These are phyloP conservation scores for Parastagonospora avenae DNA, from an alignment of 2,329 filamentous ascomycete species.

Conservation along the genomic window DNA sequence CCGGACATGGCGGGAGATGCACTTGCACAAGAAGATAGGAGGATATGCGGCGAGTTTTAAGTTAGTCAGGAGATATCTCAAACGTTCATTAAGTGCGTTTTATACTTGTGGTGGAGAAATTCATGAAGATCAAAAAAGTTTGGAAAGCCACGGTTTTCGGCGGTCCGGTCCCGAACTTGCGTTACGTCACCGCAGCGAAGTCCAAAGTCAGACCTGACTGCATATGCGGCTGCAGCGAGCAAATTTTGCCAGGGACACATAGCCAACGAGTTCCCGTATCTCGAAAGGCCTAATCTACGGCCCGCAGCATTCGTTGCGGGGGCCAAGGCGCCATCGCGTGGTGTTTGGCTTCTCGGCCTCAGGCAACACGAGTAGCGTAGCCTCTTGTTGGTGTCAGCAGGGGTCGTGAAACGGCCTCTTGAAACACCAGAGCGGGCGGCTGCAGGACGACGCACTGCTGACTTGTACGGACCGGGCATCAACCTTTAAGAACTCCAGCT, in stretches of 20 bases:
- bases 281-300: conserved; percentile 4
- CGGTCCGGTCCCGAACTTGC: too few species aligned
- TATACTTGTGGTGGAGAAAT: too few species aligned
- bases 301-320: conserved; percentile 14
- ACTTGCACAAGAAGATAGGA: background rate
- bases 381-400: conserved; percentile 38
- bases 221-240: background rate
- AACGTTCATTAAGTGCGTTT: too few species aligned
- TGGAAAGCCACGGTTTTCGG: too few species aligned
- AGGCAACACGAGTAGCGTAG: conserved; percentile 13
- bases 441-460: conserved; percentile 28
- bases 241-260: too few species aligned
- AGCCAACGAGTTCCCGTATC: background rate
- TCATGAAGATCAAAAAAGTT: too few species aligned
- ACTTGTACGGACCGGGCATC: conserved; percentile 22
- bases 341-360: conserved; percentile 19
- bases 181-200: too few species aligned
- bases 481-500: conserved; percentile 29
- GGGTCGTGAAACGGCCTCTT: conserved; percentile 44
- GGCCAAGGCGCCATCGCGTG: conserved; percentile 18
- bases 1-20: conserved; percentile 15
- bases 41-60: background rate
- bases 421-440: conserved; percentile 44
- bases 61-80: too few species aligned
- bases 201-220: too few species aligned